Evolutionary conservation across 441 rosid genomes (phyloP).

Genomic region (Syzygium malaccense): DNA sequence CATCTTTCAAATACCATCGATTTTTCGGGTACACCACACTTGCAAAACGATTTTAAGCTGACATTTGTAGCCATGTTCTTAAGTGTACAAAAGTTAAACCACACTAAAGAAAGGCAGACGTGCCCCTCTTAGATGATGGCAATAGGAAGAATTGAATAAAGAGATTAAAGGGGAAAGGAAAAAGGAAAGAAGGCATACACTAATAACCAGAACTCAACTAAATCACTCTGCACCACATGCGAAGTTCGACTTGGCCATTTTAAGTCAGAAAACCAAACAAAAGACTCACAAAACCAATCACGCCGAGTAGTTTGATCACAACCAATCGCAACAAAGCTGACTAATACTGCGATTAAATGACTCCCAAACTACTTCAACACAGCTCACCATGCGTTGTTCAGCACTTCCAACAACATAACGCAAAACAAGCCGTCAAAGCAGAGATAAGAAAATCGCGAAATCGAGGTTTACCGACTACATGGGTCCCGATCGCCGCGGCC

Average conservation of each 20-base stretch:
- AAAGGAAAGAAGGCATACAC: neutral
- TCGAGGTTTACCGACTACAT: constrained; percentile 49
- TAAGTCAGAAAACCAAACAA: neutral
- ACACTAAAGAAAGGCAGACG: neutral
- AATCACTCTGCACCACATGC: neutral
- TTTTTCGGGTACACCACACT: neutral
- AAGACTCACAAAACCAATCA: neutral
- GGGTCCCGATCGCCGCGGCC: constrained; percentile 71
- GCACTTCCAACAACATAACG: neutral
- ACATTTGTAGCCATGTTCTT: neutral
- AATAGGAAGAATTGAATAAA: neutral
- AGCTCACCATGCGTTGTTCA: neutral
- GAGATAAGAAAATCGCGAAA: neutral
- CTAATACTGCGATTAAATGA: neutral
- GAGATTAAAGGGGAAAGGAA: neutral
- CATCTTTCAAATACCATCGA: neutral
- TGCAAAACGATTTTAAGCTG: neutral
- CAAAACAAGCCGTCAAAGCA: neutral
- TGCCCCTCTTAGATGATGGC: neutral
- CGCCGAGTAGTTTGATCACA: neutral
- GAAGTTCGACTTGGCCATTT: neutral
- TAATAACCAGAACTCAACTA: neutral
- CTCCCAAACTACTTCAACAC: neutral
- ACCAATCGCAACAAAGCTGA: neutral
- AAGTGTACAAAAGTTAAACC: neutral